Evolutionary conservation across 495 filamentous ascomycete genomes (phyloP).

Genomic region (Daldinia decipiens): DNA sequence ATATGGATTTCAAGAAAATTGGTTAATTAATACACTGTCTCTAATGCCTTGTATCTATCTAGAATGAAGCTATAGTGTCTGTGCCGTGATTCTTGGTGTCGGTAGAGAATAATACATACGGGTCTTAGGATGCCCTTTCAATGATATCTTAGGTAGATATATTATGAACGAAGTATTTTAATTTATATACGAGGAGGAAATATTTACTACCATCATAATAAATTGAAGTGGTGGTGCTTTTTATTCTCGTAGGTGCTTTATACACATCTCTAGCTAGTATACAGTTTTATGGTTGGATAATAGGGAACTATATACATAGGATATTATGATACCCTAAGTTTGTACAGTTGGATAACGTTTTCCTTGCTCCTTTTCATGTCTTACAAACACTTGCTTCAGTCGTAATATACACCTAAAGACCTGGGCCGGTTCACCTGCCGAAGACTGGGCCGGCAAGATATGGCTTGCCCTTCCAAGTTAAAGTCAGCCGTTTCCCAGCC

Average conservation of each 20-base stretch:
- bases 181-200: no score
- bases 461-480: constrained; percentile 69
- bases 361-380: neutral
- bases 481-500: constrained; percentile 50
- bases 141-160: no score
- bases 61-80: neutral
- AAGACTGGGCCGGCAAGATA: constrained; percentile 11
- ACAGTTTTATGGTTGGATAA: neutral
- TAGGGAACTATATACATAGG: neutral
- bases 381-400: no score
- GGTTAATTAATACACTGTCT: neutral
- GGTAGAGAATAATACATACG: no score
- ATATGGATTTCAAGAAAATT: neutral
- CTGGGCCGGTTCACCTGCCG: neutral
- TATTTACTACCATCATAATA: no score
- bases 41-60: neutral
- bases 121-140: no score
- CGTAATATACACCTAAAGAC: neutral
- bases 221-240: neutral
- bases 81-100: neutral
- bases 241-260: neutral
- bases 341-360: neutral
- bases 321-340: neutral
- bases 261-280: neutral
- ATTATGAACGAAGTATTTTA: no score